These are phyloP conservation scores for Colletotrichum agaves DNA, from an alignment of 2,329 filamentous ascomycete genomes.

Conservation along the genomic window DNA sequence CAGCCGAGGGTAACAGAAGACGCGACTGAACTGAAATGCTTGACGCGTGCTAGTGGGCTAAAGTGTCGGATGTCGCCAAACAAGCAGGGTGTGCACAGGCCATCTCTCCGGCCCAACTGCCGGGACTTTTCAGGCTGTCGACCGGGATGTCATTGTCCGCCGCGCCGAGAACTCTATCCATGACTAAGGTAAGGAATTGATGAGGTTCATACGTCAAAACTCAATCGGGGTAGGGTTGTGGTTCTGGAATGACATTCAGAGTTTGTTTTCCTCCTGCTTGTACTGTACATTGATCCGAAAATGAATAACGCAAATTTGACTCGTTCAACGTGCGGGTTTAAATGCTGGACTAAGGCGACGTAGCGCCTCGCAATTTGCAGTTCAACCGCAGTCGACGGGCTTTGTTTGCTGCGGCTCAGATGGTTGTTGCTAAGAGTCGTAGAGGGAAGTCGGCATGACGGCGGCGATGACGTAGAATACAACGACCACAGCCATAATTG, in stretches of 20 bases:
- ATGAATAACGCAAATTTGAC: neutral
- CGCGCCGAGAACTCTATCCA: slow-evolving; percentile 2
- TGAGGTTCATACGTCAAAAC: neutral
- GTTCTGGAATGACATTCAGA: neutral
- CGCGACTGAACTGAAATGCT: slow-evolving; percentile 8
- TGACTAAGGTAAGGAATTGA: neutral
- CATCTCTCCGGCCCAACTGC: slow-evolving; percentile 19
- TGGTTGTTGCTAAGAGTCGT: no score
- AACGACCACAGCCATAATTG: no score
- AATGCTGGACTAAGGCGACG: no score
- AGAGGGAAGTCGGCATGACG: no score
- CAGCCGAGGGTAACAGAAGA: slow-evolving; percentile 1
- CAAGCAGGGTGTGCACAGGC: slow-evolving; percentile 1
- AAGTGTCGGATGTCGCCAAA: slow-evolving; percentile 12
- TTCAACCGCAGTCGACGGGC: no score
- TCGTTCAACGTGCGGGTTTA: neutral
- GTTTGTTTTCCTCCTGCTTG: neutral
- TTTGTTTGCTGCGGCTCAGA: no score
- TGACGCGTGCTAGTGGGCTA: slow-evolving; percentile 8
- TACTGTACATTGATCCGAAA: neutral
- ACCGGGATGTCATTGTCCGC: neutral
- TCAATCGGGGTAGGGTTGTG: neutral
- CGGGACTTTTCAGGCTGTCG: neutral
- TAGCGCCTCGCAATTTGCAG: no score
- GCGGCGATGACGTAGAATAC: no score